Evolutionary conservation across 2,329 filamentous ascomycete genomes (phyloP), one percentile per base, ranked within the genome.

Genomic region (Chrysoporthe cubensis): DNA sequence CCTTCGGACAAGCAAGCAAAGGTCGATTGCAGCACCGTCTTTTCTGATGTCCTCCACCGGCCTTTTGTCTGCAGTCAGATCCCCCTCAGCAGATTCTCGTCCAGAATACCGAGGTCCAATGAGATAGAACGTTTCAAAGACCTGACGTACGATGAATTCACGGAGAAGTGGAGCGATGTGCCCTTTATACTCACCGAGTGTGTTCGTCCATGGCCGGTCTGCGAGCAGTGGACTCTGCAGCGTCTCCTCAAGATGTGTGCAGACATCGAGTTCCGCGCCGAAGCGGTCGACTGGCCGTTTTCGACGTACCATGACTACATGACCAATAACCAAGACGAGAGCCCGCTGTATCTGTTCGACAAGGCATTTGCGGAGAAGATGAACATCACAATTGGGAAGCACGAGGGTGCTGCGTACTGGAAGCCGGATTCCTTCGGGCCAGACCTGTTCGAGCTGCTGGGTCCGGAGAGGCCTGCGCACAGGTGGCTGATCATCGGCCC

Each of bases 401-500:
- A 81, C 9, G 76, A 83, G 9, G 79, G 77, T 6, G 78, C 81
- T 3, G 80, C 89, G 8, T 98, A 97, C 79, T 93, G 90, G 88
- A 87, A 88, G 16, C 94, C 95, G 0, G 82, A 88, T 18, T 96
- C 92, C 77, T 97, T 98, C 76, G 93, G 93, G 0, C 87, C 91
- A 62, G 95, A 98, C 76, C 82, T 96, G 21, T 97, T 98, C 75
- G 87, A 89, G 59, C 87, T 96, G 8, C 84, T 98, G 0, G 92
- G 90, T 11, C 76, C 85, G 16, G 88, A 96, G 76, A 87, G 95
- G 64, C 95, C 95, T 2, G 94, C 97, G 70, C 90, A 93, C 75
- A 89, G 94, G 69, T 98, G 95, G 96, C 84, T 98, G 70, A 97
- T 98, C 74, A 86, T 97, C 71, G 94, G 95, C 0, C 94, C 95